Percentiles rank a stretch among this genome's conserved stretches.
phyloP scores from a whole-genome alignment of 768 basidiomycete species.

The Lactarius evosmus region DNA sequence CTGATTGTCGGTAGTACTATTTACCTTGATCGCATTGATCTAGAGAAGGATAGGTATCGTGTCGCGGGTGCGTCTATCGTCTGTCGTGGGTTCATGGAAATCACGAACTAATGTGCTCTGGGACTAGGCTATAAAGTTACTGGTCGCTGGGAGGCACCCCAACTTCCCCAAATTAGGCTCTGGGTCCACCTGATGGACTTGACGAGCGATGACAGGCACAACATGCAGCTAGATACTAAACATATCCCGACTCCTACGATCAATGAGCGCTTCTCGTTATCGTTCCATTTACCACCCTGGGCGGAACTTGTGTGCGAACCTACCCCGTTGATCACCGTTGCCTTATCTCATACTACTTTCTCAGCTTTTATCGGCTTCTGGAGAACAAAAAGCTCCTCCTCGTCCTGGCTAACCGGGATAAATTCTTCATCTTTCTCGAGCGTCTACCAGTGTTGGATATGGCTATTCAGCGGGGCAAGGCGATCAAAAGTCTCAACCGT shows the following conservation, averaged over 20 bases:
- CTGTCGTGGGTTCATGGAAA: background rate
- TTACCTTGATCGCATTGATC: background rate
- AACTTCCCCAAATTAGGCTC: slow-evolving; percentile 3
- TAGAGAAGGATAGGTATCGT: background rate
- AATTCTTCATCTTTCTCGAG: slow-evolving; percentile 20
- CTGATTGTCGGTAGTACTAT: background rate
- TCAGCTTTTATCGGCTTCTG: slow-evolving; percentile 21
- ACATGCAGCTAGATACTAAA: slow-evolving; percentile 11
- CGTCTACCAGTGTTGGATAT: background rate
- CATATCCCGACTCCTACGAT: slow-evolving; percentile 18
- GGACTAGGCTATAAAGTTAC: slow-evolving; percentile 14
- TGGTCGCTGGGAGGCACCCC: slow-evolving; percentile 4
- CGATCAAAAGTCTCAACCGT: slow-evolving; percentile 35
- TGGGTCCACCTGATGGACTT: slow-evolving; percentile 9
- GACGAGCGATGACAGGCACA: slow-evolving; percentile 17
- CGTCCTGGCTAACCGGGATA: slow-evolving; percentile 6
- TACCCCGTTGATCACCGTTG: background rate
- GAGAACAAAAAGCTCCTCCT: slow-evolving; percentile 23
- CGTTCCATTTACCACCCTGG: slow-evolving; percentile 8
- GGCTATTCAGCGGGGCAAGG: background rate
- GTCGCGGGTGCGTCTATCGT: background rate
- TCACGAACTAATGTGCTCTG: background rate
- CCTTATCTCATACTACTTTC: background rate
- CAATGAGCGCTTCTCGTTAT: background rate
- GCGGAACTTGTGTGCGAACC: slow-evolving; percentile 7